A percentile compares a stretch with the other conserved stretches of the same genome.
Conservation (phyloP, 1,284 basidiomycete species). For the Vanrija sp. region DNA sequence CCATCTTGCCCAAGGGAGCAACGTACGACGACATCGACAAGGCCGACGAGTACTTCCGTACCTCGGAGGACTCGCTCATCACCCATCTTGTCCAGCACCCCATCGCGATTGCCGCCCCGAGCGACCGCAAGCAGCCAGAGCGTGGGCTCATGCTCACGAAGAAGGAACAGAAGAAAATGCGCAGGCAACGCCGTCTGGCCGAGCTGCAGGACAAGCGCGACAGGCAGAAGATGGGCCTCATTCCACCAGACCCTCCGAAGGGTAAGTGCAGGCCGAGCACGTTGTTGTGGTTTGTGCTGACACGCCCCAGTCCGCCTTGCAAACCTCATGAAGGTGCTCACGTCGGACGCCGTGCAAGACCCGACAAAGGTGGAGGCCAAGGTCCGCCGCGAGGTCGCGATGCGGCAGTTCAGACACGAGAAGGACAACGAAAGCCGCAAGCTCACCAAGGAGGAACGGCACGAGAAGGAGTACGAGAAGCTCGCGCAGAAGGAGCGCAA, state of each 20-base stretch:
- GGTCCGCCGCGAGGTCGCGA: constrained; percentile 86
- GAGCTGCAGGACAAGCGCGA: constrained; percentile 94
- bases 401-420: constrained; percentile 82
- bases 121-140: constrained; percentile 67
- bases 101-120: constrained; percentile 88
- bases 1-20: constrained; percentile 68
- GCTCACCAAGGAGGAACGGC: constrained; percentile 81
- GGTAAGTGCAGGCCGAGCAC: constrained; percentile 52
- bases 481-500: constrained; percentile 74
- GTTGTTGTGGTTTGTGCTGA: not conserved
- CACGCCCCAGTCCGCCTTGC: constrained; percentile 71
- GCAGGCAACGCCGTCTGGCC: constrained; percentile 79
- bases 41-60: constrained; percentile 54
- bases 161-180: constrained; percentile 96
- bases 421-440: constrained; percentile 87
- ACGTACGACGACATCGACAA: constrained; percentile 68
- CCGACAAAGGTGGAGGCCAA: constrained; percentile 93
- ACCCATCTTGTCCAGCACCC: constrained; percentile 94
- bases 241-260: constrained; percentile 93
- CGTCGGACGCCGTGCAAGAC: constrained; percentile 93
- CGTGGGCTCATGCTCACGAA: constrained; percentile 87
- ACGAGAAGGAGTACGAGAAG: constrained; percentile 80
- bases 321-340: constrained; percentile 97
- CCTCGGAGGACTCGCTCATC: constrained; percentile 69
- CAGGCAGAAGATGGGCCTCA: constrained; percentile 89